Percentiles rank a stretch among this genome's conserved stretches.
Evolutionary conservation across 768 basidiomycete genomes (phyloP).

Genomic region (Rhodotorula diobovata): DNA sequence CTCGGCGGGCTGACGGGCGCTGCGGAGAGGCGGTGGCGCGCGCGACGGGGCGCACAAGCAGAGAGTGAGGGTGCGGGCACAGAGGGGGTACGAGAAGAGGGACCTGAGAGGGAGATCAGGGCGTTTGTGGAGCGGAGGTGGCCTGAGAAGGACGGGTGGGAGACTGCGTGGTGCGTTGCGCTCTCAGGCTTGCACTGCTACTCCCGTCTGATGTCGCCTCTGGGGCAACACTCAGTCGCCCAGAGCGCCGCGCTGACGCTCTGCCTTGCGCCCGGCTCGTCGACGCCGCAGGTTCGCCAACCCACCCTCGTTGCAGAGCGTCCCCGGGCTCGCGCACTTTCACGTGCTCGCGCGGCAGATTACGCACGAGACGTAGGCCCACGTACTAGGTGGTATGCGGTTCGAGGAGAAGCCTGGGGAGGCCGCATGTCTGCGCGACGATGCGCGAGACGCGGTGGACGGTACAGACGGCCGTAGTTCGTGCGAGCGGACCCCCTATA

Average conservation of each 20-base stretch:
- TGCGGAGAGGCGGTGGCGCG: slow-evolving; percentile 1
- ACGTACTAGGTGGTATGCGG: no score
- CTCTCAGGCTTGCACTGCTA: background rate
- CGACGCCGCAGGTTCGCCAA: slow-evolving; percentile 4
- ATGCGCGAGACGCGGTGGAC: no score
- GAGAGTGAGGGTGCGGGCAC: background rate
- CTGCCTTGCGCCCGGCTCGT: background rate
- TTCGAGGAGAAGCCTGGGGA: no score
- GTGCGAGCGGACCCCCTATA: no score
- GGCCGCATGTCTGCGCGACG: no score
- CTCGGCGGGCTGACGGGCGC: slow-evolving; percentile 6
- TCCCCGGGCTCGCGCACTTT: slow-evolving; percentile 5
- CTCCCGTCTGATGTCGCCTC: no score
- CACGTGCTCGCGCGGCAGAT: background rate
- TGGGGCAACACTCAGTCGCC: no score
- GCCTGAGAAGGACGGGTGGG: slow-evolving; percentile 10
- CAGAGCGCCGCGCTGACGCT: background rate
- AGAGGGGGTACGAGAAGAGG: background rate
- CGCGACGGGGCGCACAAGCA: background rate
- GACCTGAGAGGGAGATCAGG: slow-evolving; percentile 15
- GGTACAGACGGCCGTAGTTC: no score
- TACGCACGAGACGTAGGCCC: background rate
- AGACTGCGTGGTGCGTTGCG: slow-evolving; percentile 15
- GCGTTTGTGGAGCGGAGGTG: slow-evolving; percentile 14
- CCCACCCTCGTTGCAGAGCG: slow-evolving; percentile 1